phyloP scores from a whole-genome alignment of 73 alveolate species.

The Loxodes magnus region DNA sequence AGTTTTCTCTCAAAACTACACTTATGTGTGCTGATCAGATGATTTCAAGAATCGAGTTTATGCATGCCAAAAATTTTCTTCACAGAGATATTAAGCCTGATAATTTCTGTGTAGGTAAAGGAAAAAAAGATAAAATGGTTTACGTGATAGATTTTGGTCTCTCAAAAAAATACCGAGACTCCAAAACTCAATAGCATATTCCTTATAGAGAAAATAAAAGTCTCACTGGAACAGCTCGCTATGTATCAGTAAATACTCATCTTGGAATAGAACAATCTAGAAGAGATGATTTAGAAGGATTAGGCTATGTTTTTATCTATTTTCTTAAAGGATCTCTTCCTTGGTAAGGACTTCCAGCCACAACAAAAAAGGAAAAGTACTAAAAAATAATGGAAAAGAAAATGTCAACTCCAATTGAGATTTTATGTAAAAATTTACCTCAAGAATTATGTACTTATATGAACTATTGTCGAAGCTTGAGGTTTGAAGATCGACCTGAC shows the following conservation, averaged over 20 bases:
- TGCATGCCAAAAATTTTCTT: constrained; percentile 59
- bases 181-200: constrained; percentile 45
- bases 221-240: constrained; percentile 78
- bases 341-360: constrained; percentile 72
- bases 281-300: constrained; percentile 78
- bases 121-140: constrained; percentile 44
- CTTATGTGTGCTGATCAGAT: constrained; percentile 68
- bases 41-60: constrained; percentile 60
- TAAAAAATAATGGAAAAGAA: constrained; percentile 33
- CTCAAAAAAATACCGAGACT: constrained; percentile 38
- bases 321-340: constrained; percentile 72
- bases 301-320: constrained; percentile 60
- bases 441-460: constrained; percentile 50
- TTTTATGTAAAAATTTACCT: constrained; percentile 36
- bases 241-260: constrained; percentile 55
- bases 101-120: constrained; percentile 45
- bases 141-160: constrained; percentile 88
- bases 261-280: constrained; percentile 64
- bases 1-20: constrained; percentile 66
- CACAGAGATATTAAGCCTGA: constrained; percentile 76
- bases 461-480: constrained; percentile 42
- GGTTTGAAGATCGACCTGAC: constrained; percentile 61
- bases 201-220: constrained; percentile 43
- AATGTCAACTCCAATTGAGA: constrained; percentile 17
- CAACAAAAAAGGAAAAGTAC: constrained; percentile 42